phyloP scores from a whole-genome alignment of 2,329 filamentous ascomycete genomes.

The Scedosporium boydii region DNA sequence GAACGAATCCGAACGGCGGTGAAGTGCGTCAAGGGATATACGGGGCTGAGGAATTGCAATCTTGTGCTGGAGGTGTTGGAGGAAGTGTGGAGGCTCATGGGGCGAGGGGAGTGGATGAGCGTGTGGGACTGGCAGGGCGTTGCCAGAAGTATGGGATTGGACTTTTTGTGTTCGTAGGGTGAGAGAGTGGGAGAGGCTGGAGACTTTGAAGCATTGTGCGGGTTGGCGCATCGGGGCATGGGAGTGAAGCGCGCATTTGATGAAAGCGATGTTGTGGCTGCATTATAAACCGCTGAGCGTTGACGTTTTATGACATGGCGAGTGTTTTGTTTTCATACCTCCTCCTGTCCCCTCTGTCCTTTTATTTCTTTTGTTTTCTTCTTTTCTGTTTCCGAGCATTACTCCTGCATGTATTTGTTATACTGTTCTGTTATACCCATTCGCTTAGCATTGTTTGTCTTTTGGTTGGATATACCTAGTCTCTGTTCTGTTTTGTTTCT shows the following conservation, averaged over 20 bases:
- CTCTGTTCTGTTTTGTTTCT: not conserved
- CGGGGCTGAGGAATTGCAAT: constrained; percentile 49
- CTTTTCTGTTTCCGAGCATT: not conserved
- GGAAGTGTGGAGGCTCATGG: constrained; percentile 52
- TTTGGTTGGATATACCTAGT: not conserved
- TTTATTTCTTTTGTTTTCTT: not conserved
- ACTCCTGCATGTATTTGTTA: not conserved
- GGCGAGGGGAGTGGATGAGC: constrained; percentile 42
- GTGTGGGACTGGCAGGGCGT: constrained; percentile 58
- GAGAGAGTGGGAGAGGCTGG: not conserved
- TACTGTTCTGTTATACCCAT: not conserved
- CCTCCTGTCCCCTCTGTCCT: not conserved
- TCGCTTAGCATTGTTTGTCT: not conserved
- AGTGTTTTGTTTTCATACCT: not conserved
- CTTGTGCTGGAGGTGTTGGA: constrained; percentile 43
- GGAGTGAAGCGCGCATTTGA: not conserved
- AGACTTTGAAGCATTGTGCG: not conserved
- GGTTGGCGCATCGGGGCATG: not conserved
- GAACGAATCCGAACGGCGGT: constrained; percentile 41
- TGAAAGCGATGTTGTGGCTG: not conserved
- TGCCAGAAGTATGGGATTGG: constrained; percentile 40
- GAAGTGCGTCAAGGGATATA: constrained; percentile 44
- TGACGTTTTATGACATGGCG: not conserved
- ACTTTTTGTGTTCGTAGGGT: constrained; percentile 42
- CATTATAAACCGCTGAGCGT: not conserved